Evolutionary conservation across 2,329 filamentous ascomycete genomes (phyloP).

Genomic region (Alternaria sp.): DNA sequence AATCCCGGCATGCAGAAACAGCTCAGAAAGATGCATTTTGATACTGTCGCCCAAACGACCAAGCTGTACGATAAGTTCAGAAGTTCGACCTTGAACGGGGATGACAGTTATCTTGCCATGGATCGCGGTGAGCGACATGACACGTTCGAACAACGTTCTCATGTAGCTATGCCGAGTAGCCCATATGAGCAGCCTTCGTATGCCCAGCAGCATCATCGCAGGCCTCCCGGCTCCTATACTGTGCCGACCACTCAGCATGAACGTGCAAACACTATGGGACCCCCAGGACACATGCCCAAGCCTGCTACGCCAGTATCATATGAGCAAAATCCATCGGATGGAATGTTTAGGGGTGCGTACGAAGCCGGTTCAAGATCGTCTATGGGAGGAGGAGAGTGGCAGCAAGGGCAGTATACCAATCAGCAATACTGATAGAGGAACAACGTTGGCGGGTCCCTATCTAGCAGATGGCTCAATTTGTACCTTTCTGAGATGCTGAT

Average conservation of each 20-base stretch:
- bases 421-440: neutral
- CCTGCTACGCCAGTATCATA: neutral
- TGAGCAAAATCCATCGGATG: neutral
- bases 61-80: neutral
- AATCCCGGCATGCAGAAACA: neutral
- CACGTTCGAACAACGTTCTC: neutral
- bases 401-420: neutral
- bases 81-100: neutral
- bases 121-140: neutral
- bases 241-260: neutral
- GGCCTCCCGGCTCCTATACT: neutral
- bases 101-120: neutral
- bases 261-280: neutral
- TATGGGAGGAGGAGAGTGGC: neutral
- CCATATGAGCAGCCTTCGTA: neutral
- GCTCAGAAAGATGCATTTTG: neutral
- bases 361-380: neutral
- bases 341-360: neutral
- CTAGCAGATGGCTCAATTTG: neutral
- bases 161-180: neutral
- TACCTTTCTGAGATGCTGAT: neutral
- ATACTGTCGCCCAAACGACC: neutral
- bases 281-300: neutral
- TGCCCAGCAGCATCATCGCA: neutral
- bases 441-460: neutral